These are phyloP conservation scores for Flaveria floridana DNA, from an alignment of 140 eudicot genomes.

Conservation along the genomic window DNA sequence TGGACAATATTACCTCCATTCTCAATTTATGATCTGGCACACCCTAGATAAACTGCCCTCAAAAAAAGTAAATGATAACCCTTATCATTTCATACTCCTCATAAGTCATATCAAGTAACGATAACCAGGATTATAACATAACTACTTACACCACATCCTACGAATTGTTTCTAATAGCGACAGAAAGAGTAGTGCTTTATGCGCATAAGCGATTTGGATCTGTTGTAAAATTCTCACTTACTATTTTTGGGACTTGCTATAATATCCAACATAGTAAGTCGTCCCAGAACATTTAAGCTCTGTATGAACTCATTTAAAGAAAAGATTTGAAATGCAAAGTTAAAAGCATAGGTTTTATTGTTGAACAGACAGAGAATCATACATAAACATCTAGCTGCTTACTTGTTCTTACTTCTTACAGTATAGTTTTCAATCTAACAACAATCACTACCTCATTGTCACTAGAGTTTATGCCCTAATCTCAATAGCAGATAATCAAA, in stretches of 20 bases:
- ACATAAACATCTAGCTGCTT: slow-evolving; percentile 16
- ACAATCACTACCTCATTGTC: slow-evolving; percentile 3
- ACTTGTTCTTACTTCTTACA: background rate
- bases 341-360: background rate
- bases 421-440: slow-evolving; percentile 3
- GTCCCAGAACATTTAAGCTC: background rate
- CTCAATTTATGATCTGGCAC: background rate
- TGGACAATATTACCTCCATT: slow-evolving; percentile 18
- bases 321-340: background rate
- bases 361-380: background rate
- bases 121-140: background rate
- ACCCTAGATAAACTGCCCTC: background rate
- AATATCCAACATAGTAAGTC: background rate
- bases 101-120: background rate
- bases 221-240: slow-evolving; percentile 15
- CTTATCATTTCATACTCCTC: slow-evolving; percentile 3
- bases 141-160: background rate
- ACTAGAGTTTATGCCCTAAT: slow-evolving; percentile 14
- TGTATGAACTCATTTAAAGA: background rate
- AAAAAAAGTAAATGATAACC: background rate
- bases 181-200: slow-evolving; percentile 1
- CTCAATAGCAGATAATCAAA: background rate
- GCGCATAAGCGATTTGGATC: background rate
- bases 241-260: slow-evolving; percentile 3
- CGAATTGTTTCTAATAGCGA: background rate